phyloP scores from a whole-genome alignment of 352 stramenopile genomes.

The Ophiocytium majus region DNA sequence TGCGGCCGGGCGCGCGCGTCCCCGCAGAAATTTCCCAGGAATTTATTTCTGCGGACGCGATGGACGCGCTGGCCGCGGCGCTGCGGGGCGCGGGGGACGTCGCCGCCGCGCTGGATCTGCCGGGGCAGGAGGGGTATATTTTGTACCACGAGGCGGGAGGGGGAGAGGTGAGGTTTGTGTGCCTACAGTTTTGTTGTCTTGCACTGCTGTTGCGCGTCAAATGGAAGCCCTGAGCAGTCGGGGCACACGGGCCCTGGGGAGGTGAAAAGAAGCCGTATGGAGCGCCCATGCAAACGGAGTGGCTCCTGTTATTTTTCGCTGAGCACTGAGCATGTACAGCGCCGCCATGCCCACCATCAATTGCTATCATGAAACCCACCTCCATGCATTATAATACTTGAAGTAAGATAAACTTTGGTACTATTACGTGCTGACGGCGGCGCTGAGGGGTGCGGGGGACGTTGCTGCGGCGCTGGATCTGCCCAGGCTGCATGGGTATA shows the following conservation, averaged over 20 bases:
- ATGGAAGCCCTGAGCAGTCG: too few species aligned
- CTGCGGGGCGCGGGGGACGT: slow-evolving; percentile 34
- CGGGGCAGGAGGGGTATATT: slow-evolving; percentile 57
- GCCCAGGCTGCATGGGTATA: slow-evolving; percentile 55
- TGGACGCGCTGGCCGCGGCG: slow-evolving; percentile 28
- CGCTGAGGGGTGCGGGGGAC: slow-evolving; percentile 33
- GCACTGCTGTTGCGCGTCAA: too few species aligned
- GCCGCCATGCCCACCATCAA: too few species aligned
- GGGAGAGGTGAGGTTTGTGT: background rate
- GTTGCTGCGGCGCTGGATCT: slow-evolving; percentile 37
- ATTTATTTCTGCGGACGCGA: slow-evolving; percentile 38
- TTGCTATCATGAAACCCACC: too few species aligned
- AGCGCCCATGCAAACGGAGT: too few species aligned
- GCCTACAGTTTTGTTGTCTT: background rate
- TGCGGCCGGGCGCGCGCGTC: slow-evolving; percentile 21
- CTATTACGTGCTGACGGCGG: slow-evolving; percentile 26
- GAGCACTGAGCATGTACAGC: too few species aligned
- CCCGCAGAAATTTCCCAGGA: background rate
- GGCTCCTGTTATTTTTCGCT: too few species aligned
- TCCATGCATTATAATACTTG: too few species aligned
- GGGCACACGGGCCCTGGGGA: too few species aligned
- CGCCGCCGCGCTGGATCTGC: slow-evolving; percentile 44
- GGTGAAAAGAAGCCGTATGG: too few species aligned
- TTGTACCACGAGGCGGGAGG: slow-evolving; percentile 31
- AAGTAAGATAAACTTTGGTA: too few species aligned